A percentile compares a stretch with the other conserved stretches of the same genome.
phyloP scores from a whole-genome alignment of 1,284 basidiomycete genomes.

The Sporisorium exsertum region DNA sequence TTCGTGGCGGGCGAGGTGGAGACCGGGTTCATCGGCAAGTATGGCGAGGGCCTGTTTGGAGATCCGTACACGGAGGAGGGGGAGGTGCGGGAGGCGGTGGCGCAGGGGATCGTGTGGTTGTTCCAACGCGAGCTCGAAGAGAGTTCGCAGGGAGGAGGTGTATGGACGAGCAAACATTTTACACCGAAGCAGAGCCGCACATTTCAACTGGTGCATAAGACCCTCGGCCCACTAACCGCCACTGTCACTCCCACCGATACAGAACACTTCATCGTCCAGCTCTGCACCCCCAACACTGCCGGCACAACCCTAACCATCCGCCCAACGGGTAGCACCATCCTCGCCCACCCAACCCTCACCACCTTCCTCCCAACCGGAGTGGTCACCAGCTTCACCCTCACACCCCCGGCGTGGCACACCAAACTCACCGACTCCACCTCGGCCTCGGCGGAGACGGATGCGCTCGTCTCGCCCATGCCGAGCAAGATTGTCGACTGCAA shows the following conservation, averaged over 20 bases:
- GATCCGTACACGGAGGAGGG: slow-evolving; percentile 21
- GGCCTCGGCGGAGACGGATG: not conserved
- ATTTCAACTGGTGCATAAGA: slow-evolving; percentile 19
- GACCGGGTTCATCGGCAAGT: slow-evolving; percentile 84
- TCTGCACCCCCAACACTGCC: slow-evolving; percentile 52
- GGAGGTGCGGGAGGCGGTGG: slow-evolving; percentile 25
- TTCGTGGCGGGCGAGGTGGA: slow-evolving; percentile 88
- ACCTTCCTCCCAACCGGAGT: slow-evolving; percentile 36
- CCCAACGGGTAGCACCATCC: slow-evolving; percentile 6
- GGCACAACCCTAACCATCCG: slow-evolving; percentile 62
- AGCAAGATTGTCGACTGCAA: slow-evolving; percentile 78
- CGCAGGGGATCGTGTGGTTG: slow-evolving; percentile 22
- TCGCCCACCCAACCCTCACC: slow-evolving; percentile 13
- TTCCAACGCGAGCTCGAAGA: slow-evolving; percentile 11
- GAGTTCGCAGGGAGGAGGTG: slow-evolving; percentile 74
- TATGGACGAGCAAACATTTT: slow-evolving; percentile 21
- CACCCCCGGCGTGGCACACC: slow-evolving; percentile 23
- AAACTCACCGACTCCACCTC: slow-evolving; percentile 12
- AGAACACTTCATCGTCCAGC: slow-evolving; percentile 72
- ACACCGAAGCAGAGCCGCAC: not conserved
- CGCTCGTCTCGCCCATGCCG: slow-evolving; percentile 42
- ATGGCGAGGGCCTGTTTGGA: slow-evolving; percentile 38
- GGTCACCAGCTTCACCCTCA: slow-evolving; percentile 10
- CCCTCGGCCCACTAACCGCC: slow-evolving; percentile 19
- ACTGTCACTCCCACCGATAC: not conserved